A percentile compares a stretch with the other conserved stretches of the same genome.
These are phyloP conservation scores for Penstemon barbatus DNA, from an alignment of 257 asterid species.

Conservation along the genomic window DNA sequence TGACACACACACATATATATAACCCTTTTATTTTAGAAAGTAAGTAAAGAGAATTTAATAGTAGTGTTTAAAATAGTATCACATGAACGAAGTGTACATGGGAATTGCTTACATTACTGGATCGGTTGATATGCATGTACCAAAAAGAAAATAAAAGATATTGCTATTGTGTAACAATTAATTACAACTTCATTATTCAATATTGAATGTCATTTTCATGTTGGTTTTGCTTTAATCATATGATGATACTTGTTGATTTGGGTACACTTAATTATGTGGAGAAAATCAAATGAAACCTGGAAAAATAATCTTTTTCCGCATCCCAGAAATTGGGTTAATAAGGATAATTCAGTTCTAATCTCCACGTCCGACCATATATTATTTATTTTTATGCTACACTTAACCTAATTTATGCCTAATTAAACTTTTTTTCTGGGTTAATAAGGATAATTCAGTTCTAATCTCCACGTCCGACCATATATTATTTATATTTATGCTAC, in stretches of 20 bases:
- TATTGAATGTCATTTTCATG: slow-evolving; percentile 15
- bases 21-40: neutral
- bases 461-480: slow-evolving; percentile 23
- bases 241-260: neutral
- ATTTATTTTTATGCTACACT: neutral
- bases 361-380: slow-evolving; percentile 20
- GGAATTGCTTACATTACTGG: neutral
- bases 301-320: slow-evolving; percentile 11
- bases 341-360: slow-evolving; percentile 10
- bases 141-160: neutral
- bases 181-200: neutral
- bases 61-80: neutral
- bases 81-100: neutral
- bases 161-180: neutral
- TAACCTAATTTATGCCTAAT: too few species aligned
- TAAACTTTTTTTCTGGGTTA: too few species aligned
- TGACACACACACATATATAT: neutral
- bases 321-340: slow-evolving; percentile 4
- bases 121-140: too few species aligned
- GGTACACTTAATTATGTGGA: slow-evolving; percentile 19
- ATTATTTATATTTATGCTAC: neutral
- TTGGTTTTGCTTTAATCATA: neutral
- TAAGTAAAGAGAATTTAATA: neutral
- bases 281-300: slow-evolving; percentile 25
- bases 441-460: slow-evolving; percentile 2